Percentiles rank a stretch among this genome's conserved stretches.
phyloP scores from a whole-genome alignment of 331 rosid genomes.

The Saraca asoca region DNA sequence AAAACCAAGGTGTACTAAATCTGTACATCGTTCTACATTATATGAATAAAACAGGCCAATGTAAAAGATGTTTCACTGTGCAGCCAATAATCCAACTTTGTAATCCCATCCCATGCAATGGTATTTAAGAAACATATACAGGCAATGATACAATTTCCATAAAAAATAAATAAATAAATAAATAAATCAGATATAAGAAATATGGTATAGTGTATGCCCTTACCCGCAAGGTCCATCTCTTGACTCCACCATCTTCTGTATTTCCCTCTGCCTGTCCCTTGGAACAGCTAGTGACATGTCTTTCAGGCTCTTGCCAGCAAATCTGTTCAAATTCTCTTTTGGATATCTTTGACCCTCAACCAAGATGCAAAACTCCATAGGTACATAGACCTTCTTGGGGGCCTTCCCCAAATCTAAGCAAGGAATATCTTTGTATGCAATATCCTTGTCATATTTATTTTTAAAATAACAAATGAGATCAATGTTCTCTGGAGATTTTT shows the following conservation, averaged over 20 bases:
- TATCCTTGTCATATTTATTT: slow-evolving; percentile 29
- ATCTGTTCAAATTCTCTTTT: slow-evolving; percentile 39
- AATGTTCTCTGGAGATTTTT: slow-evolving; percentile 1
- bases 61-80: too few species aligned
- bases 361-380: slow-evolving; percentile 69
- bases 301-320: slow-evolving; percentile 41
- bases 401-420: slow-evolving; percentile 57
- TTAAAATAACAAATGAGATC: slow-evolving; percentile 44
- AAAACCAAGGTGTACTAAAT: too few species aligned
- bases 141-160: too few species aligned
- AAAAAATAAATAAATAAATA: too few species aligned
- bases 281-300: slow-evolving; percentile 46
- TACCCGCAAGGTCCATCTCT: slow-evolving; percentile 79
- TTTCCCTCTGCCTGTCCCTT: slow-evolving; percentile 41
- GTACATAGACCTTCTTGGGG: slow-evolving; percentile 47
- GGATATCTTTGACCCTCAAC: slow-evolving; percentile 68
- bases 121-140: too few species aligned
- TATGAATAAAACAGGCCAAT: too few species aligned
- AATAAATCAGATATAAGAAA: slow-evolving; percentile 7
- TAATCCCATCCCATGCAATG: too few species aligned
- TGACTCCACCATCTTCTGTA: slow-evolving; percentile 56
- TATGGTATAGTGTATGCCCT: slow-evolving; percentile 25
- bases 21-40: too few species aligned
- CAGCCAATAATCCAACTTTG: too few species aligned
- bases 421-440: slow-evolving; percentile 49